Percentiles rank a stretch among this genome's conserved stretches.
Evolutionary conservation across 352 stramenopile species (phyloP).

Genomic region (Pilasporangium apinafurcum): DNA sequence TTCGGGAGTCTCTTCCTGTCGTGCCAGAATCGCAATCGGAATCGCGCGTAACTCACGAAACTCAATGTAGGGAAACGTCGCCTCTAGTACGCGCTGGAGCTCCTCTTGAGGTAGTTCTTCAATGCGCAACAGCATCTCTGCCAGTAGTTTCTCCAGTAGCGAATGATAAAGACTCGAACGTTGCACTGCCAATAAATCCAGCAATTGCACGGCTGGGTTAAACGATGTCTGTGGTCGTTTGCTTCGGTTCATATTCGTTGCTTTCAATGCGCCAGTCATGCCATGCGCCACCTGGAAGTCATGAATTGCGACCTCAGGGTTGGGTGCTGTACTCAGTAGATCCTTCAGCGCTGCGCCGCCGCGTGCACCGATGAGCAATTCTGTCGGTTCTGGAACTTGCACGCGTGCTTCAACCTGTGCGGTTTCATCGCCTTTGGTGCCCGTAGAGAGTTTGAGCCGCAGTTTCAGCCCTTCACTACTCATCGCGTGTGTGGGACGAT

Average conservation of each 20-base stretch:
- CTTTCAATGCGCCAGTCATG: conserved; percentile 20
- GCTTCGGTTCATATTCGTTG: conserved; percentile 4
- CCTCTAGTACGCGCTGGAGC: conserved; percentile 61
- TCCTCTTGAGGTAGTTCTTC: conserved; percentile 62
- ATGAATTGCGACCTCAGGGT: conserved; percentile 77
- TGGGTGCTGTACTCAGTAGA: conserved; percentile 73
- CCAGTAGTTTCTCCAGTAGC: conserved; percentile 55
- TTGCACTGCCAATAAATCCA: conserved; percentile 65
- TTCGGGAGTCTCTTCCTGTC: conserved; percentile 74
- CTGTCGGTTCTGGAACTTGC: conserved; percentile 6
- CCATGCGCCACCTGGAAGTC: conserved; percentile 70
- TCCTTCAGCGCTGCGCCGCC: conserved; percentile 76
- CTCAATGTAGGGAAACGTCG: conserved; percentile 86
- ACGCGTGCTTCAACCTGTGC: conserved; percentile 2
- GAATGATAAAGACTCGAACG: conserved; percentile 63
- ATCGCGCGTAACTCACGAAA: conserved; percentile 81
- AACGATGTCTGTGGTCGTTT: conserved; percentile 16
- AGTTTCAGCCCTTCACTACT: too few species aligned
- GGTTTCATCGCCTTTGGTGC: conserved; percentile 13
- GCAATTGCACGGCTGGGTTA: conserved; percentile 55
- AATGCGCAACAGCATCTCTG: conserved; percentile 73
- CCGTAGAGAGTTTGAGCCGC: conserved; percentile 51
- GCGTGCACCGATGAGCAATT: conserved; percentile 56
- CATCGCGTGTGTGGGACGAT: too few species aligned
- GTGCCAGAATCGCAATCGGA: conserved; percentile 74